Base-by-base conservation (phyloP, 2,329 filamentous ascomycete genomes). In the Chaetothyriales sp. region DNA sequence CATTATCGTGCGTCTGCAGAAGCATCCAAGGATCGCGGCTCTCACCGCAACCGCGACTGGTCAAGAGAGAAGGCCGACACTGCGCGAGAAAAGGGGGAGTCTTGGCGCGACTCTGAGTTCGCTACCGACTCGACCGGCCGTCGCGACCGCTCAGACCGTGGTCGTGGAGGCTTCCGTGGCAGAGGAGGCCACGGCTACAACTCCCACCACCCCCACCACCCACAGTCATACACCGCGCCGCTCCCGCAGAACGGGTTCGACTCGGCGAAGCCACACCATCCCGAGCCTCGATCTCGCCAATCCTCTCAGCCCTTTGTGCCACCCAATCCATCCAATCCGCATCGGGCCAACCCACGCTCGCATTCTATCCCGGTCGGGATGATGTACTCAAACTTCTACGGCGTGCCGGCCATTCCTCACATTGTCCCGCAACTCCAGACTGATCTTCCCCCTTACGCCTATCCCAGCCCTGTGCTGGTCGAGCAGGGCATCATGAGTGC, bases 281-380 rank as follows among this genome's bases (percentile, higher is more conserved):
- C 62, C 44, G 69, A 73, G 20, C 28, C 47, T 46, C 68, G 70
- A 36, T 65, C 69, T 51, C 64, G 68, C 8, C 58, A 60, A 49
- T n/a, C 53, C 8, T 60, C 59, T 66, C 54, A 68, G 67, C 58
- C 57, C 1, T 61, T 54, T 47, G 49, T 52, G 12, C 52, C 52
- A 18, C 50, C 43, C 20, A 53, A 55, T 39, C 18, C 51, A 4
- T 50, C 20, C 36, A 51, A 32, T 9, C 36, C 51, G 3, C 43
- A 47, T 57, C 71, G 78, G 48, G 70, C 73, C 57, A 70, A 70
- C 46, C 65, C 75, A 53, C 73, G 80, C 50, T 79, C 80, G 22
- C 79, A 81, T 55, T 82, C 80, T 1, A 74, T 82, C 58, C 76
- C 79, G 2, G 73, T 59, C 4, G 45, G 51, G 19, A 59, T 57